Evolutionary conservation across 805 yeast species (phyloP).

Genomic region (Teunomyces atbi): DNA sequence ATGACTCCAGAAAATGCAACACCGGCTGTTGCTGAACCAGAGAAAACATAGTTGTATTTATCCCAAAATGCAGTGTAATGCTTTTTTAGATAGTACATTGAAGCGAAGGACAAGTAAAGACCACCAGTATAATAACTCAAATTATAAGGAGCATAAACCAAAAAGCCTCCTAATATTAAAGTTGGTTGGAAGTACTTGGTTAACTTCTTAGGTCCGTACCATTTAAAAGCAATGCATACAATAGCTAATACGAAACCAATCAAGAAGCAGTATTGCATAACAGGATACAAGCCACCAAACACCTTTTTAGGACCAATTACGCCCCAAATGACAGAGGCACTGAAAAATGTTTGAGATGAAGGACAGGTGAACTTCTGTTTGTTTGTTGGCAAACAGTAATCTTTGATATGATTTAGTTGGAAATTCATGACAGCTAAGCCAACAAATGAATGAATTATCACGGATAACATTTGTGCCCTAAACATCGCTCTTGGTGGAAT

Average conservation of each 20-base stretch:
- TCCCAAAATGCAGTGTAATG: slow-evolving; percentile 32
- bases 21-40: slow-evolving; percentile 32
- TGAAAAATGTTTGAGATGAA: slow-evolving; percentile 36
- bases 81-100: slow-evolving; percentile 29
- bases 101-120: slow-evolving; percentile 22
- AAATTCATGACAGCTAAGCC: slow-evolving; percentile 22
- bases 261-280: slow-evolving; percentile 33
- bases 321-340: slow-evolving; percentile 66
- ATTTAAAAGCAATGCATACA: slow-evolving; percentile 15
- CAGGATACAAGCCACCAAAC: slow-evolving; percentile 32
- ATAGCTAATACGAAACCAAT: slow-evolving; percentile 29
- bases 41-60: slow-evolving; percentile 33
- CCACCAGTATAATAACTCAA: slow-evolving; percentile 30
- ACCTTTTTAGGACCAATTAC: slow-evolving; percentile 39
- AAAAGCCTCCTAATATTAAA: slow-evolving; percentile 31
- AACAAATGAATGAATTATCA: slow-evolving; percentile 19
- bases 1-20: slow-evolving; percentile 34
- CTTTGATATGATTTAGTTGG: slow-evolving; percentile 14
- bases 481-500: slow-evolving; percentile 62
- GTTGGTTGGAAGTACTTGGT: slow-evolving; percentile 34
- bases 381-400: slow-evolving; percentile 20
- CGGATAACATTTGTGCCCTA: slow-evolving; percentile 29
- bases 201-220: slow-evolving; percentile 14
- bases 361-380: slow-evolving; percentile 31
- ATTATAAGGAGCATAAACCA: slow-evolving; percentile 33